These are phyloP conservation scores for Dothistroma pini DNA, from an alignment of 2,329 filamentous ascomycete genomes.

Conservation along the genomic window DNA sequence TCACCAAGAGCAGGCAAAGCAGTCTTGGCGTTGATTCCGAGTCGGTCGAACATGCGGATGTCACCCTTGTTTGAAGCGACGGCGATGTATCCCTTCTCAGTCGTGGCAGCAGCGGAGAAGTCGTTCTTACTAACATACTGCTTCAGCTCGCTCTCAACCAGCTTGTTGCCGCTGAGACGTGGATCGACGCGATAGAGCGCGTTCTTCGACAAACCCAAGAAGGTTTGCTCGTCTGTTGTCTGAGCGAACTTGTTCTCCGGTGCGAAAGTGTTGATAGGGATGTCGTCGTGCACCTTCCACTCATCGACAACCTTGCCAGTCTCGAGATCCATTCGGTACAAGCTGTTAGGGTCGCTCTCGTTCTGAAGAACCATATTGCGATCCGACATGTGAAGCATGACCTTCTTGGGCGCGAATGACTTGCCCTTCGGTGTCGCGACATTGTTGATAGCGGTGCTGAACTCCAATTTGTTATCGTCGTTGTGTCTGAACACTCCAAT, in stretches of 20 bases:
- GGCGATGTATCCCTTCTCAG: constrained; percentile 93
- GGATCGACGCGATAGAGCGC: constrained; percentile 92
- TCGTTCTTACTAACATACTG: constrained; percentile 97
- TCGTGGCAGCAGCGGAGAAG: constrained; percentile 90
- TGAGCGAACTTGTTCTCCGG: constrained; percentile 97
- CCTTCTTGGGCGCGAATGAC: constrained; percentile 90
- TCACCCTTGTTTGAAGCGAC: constrained; percentile 98
- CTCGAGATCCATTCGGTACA: constrained; percentile 97
- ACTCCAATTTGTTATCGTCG: constrained; percentile 85
- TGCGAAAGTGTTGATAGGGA: constrained; percentile 84
- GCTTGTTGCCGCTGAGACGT: constrained; percentile 81
- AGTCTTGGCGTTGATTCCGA: constrained; percentile 97
- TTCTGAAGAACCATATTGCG: constrained; percentile 87
- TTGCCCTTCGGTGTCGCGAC: constrained; percentile 84
- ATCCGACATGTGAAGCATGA: constrained; percentile 92
- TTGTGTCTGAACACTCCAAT: constrained; percentile 99
- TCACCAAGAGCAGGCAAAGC: constrained; percentile 94
- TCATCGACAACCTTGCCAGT: constrained; percentile 98
- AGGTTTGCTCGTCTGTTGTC: constrained; percentile 92
- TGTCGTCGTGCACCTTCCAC: constrained; percentile 97
- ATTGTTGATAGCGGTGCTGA: constrained; percentile 95
- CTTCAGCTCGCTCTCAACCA: constrained; percentile 89
- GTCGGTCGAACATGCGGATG: constrained; percentile 90
- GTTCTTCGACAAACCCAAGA: constrained; percentile 88
- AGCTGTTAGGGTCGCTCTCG: constrained; percentile 73